Percentiles rank a stretch among this genome's conserved stretches.
Evolutionary conservation across 345 rosid genomes (phyloP).

Genomic region (Linum tenue): DNA sequence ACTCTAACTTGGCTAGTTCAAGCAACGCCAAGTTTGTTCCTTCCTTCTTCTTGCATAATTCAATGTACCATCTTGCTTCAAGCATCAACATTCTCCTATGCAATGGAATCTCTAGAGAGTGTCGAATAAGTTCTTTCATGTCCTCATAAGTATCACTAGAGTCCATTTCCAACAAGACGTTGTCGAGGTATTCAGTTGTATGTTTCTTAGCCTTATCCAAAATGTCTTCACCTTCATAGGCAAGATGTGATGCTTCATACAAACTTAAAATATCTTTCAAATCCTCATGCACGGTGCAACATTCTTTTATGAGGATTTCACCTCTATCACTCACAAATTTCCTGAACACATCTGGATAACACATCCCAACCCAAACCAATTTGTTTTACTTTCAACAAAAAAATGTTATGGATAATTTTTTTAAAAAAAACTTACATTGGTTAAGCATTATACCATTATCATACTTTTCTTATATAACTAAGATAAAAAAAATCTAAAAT

Average conservation of each 20-base stretch:
- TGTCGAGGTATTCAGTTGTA: background rate
- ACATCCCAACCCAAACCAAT: no score
- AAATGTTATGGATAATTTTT: no score
- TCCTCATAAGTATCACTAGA: conserved; percentile 3
- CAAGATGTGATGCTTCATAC: conserved; percentile 33
- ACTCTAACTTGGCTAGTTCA: conserved; percentile 34
- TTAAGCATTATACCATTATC: no score
- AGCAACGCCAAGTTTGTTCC: conserved; percentile 14
- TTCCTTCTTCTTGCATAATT: conserved; percentile 11
- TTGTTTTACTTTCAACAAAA: no score
- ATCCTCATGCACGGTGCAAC: conserved; percentile 16
- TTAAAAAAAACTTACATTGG: no score
- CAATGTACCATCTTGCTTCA: conserved; percentile 33
- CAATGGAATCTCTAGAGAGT: conserved; percentile 30
- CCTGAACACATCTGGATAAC: conserved; percentile 26
- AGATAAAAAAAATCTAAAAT: no score
- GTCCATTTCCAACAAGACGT: background rate
- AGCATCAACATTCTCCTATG: conserved; percentile 22
- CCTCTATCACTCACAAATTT: conserved; percentile 13
- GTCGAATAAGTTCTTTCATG: conserved; percentile 14
- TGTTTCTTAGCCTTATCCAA: conserved; percentile 22
- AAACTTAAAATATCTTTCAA: conserved; percentile 28
- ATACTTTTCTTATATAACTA: no score
- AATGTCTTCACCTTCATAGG: conserved; percentile 29
- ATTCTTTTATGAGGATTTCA: background rate